Base-by-base conservation (phyloP, 148 eudicot species). In the Dianthus caryophyllus region DNA sequence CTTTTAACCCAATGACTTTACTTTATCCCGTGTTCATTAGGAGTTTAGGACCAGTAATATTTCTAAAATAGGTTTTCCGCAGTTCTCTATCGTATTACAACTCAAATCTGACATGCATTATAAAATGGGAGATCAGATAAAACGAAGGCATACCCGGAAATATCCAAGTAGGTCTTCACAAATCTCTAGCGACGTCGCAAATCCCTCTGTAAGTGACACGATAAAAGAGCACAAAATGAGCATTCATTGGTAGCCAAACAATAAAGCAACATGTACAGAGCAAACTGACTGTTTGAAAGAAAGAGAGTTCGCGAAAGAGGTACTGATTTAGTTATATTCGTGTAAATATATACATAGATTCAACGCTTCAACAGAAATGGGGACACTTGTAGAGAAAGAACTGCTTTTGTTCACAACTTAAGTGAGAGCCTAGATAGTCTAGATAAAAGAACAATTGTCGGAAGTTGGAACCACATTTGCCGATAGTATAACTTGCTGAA, bases 151-250 rank as follows among this genome's bases (percentile, higher is more conserved):
- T 73, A 77, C 77, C 77, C 51, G 64, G 39, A 67, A 55, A 51
- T 53, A 46, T 49, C 53, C 38, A n/a, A 8, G 59, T 24, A 29
- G 46, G 38, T 48, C 33, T 46, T 51, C 71, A 29, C 39, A 16
- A 49, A 55, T 58, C 18, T 36, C 68, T 77, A 77, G 17, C 81
- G 74, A 24, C 72, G 77, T 22, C 81, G 81, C 64, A 77, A 65
- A 57, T 77, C 77, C 56, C 81, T 74, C 81, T 77, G 74, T 12
- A 67, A 31, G 20, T 17, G 60, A 18, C 48, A 22, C 24, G 41
- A 41, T 39, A 68, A 33, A 59, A 17, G 21, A 57, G 6, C 30
- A 10, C 71, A 20, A 72, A 64, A 68, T 17, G 36, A 47, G 18
- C 47, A 44, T 6, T 33, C 15, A n/a, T 41, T 59, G 25, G 31